Conservation (phyloP, 2,329 filamentous ascomycete genomes). For the Apiospora rasikravindrae region DNA sequence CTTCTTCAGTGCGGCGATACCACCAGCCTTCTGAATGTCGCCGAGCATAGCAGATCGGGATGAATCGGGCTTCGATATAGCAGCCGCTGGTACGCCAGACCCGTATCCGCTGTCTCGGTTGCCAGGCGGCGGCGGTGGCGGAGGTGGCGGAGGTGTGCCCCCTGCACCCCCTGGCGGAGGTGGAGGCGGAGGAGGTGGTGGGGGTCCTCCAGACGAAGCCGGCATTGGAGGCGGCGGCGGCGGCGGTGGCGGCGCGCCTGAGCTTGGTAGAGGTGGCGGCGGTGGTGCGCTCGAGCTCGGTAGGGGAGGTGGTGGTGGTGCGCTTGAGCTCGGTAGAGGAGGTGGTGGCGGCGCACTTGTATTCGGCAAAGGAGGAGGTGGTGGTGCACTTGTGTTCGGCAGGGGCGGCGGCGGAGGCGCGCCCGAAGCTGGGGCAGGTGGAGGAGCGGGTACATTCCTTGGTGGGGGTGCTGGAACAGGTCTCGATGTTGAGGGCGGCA, state of each 20-base stretch:
- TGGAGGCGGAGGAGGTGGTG: slow-evolving; percentile 41
- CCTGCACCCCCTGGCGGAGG: slow-evolving; percentile 42
- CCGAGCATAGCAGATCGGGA: slow-evolving; percentile 68
- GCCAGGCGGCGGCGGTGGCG: slow-evolving; percentile 60
- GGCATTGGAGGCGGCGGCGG: slow-evolving; percentile 25
- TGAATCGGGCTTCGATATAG: slow-evolving; percentile 47
- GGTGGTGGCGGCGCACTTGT: slow-evolving; percentile 26
- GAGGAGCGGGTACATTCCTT: slow-evolving; percentile 53
- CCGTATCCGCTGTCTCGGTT: slow-evolving; percentile 64
- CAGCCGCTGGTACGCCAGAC: slow-evolving; percentile 55
- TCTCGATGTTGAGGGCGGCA: slow-evolving; percentile 56
- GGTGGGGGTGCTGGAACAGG: slow-evolving; percentile 58
- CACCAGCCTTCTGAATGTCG: slow-evolving; percentile 73
- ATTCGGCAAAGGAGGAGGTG: slow-evolving; percentile 29
- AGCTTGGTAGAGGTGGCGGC: slow-evolving; percentile 26
- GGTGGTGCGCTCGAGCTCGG: slow-evolving; percentile 30
- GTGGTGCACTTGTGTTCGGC: slow-evolving; percentile 21
- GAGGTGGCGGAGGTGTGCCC: slow-evolving; percentile 40
- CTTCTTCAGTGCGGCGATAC: slow-evolving; percentile 74
- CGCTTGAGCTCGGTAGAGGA: slow-evolving; percentile 26
- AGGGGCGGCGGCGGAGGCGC: slow-evolving; percentile 35
- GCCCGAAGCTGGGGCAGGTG: slow-evolving; percentile 28
- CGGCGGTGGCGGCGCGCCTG: slow-evolving; percentile 31
- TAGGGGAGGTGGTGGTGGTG: slow-evolving; percentile 31
- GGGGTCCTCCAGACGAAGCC: slow-evolving; percentile 27